phyloP scores from a whole-genome alignment of 169 alveolate species.

The Babesia bigemina region DNA sequence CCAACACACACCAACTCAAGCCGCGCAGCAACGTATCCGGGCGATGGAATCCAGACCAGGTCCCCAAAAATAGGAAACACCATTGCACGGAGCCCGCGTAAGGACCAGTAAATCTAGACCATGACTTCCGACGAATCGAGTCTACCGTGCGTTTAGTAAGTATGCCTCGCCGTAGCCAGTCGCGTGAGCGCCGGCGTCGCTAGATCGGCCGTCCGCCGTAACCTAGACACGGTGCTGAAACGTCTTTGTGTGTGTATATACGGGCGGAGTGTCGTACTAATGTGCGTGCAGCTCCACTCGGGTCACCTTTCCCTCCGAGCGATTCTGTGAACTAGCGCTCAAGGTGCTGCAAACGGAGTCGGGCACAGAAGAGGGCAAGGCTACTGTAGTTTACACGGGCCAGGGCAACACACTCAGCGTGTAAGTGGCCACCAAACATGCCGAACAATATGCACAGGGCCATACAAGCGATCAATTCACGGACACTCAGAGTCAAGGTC shows the following conservation, averaged over 20 bases:
- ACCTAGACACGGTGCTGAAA: too few species aligned
- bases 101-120: not conserved
- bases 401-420: slow-evolving; percentile 44
- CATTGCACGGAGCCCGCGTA: not conserved
- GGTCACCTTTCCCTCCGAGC: slow-evolving; percentile 39
- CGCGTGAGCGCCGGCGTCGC: too few species aligned
- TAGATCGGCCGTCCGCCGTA: too few species aligned
- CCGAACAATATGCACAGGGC: slow-evolving; percentile 6
- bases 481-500: slow-evolving; percentile 52
- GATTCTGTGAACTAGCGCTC: slow-evolving; percentile 34
- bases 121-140: slow-evolving; percentile 2
- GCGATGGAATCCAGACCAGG: slow-evolving; percentile 69
- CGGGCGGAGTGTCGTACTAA: not conserved
- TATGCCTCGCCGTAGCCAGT: not conserved
- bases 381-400: slow-evolving; percentile 26
- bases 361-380: slow-evolving; percentile 25
- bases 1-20: not conserved
- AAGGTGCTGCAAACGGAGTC: slow-evolving; percentile 57
- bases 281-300: slow-evolving; percentile 21
- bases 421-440: slow-evolving; percentile 24
- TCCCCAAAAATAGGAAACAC: slow-evolving; percentile 21
- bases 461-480: slow-evolving; percentile 32
- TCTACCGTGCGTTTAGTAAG: slow-evolving; percentile 19
- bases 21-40: slow-evolving; percentile 57
- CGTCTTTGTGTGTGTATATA: too few species aligned